These are phyloP conservation scores for Chalaropsis thielavioides DNA, from an alignment of 2,329 filamentous ascomycete species.

Conservation along the genomic window DNA sequence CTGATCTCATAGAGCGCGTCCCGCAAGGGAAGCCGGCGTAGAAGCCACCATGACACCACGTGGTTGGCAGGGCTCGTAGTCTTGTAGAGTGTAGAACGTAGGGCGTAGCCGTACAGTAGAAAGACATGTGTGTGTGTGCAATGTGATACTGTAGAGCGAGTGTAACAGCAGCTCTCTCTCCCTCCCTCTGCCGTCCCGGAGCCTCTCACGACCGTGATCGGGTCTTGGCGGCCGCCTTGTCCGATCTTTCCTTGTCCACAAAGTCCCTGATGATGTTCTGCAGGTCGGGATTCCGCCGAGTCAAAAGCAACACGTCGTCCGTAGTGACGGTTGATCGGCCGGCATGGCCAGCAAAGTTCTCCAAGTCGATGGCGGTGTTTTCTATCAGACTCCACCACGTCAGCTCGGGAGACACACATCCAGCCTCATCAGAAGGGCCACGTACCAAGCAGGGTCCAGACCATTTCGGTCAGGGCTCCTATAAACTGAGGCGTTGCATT, in stretches of 20 bases:
- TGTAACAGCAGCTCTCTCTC: not conserved
- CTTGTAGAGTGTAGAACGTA: not conserved
- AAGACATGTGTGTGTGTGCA: not conserved
- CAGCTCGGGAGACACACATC: not conserved
- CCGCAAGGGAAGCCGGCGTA: not conserved
- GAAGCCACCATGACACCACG: not conserved
- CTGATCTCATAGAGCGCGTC: not conserved
- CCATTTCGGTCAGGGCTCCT: slow-evolving; percentile 69
- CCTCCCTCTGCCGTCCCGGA: not conserved
- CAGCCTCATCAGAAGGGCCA: not conserved
- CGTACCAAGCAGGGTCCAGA: slow-evolving; percentile 74
- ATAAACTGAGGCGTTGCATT: slow-evolving; percentile 91
- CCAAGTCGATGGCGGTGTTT: slow-evolving; percentile 41
- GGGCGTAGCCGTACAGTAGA: not conserved
- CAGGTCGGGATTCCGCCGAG: slow-evolving; percentile 73
- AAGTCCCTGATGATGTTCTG: slow-evolving; percentile 58
- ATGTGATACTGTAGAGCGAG: not conserved
- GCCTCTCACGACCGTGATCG: not conserved
- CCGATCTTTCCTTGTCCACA: slow-evolving; percentile 45
- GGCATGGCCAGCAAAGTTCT: slow-evolving; percentile 55
- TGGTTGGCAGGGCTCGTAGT: not conserved
- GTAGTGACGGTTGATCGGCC: slow-evolving; percentile 65
- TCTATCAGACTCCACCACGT: slow-evolving; percentile 24
- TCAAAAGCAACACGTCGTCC: slow-evolving; percentile 76
- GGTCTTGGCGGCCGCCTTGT: slow-evolving; percentile 21